Conservation (phyloP, 1,284 basidiomycete genomes). For the Leucoagaricus sp. region DNA sequence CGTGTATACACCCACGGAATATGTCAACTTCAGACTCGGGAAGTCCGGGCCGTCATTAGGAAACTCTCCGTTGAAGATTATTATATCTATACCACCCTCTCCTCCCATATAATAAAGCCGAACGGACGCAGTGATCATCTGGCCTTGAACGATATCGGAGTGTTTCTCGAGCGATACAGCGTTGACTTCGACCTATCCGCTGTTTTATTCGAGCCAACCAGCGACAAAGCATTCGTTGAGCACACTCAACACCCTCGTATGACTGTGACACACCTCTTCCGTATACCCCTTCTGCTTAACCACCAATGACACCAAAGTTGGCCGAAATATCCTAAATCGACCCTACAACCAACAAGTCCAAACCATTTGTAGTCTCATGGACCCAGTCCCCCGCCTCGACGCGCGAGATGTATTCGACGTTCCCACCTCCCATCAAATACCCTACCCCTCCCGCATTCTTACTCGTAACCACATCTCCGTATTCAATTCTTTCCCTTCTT, state of each 20-base stretch:
- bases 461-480: constrained; percentile 62
- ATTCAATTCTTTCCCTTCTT: constrained; percentile 38
- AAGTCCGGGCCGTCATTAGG: not conserved
- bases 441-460: constrained; percentile 58
- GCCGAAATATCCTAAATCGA: constrained; percentile 22
- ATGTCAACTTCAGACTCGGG: not conserved
- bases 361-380: constrained; percentile 41
- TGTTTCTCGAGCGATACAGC: constrained; percentile 1
- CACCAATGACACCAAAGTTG: not conserved
- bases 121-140: not conserved
- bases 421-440: constrained; percentile 48
- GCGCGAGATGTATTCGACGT: constrained; percentile 53
- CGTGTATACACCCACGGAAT: constrained; percentile 1
- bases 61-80: not conserved
- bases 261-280: constrained; percentile 55
- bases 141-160: constrained; percentile 4
- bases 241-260: not conserved
- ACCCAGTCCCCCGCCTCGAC: constrained; percentile 60
- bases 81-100: not conserved
- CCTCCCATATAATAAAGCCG: not conserved
- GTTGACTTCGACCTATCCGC: constrained; percentile 5
- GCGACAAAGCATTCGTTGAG: constrained; percentile 9
- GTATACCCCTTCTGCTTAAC: constrained; percentile 22
- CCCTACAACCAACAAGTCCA: constrained; percentile 39
- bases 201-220: not conserved